phyloP scores from a whole-genome alignment of 306 rosid genomes.

The Aeschynomene evenia region DNA sequence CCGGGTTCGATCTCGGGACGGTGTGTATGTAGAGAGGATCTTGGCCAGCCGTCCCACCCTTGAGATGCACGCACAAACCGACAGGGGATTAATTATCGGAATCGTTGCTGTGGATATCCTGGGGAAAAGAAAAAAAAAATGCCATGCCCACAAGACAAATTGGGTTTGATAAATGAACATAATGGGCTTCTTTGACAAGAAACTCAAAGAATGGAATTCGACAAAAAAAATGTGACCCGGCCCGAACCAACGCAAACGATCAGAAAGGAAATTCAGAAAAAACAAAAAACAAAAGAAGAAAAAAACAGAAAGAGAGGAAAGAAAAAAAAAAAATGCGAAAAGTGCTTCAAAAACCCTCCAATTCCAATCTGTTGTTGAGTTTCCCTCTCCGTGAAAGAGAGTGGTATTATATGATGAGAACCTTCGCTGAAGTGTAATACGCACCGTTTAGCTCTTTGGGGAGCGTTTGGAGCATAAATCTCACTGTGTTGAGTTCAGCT shows the following conservation, averaged over 20 bases:
- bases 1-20: no score
- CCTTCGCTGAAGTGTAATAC: conserved; percentile 18
- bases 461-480: not conserved
- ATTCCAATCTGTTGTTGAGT: conserved; percentile 18
- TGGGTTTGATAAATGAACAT: no score
- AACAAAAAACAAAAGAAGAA: not conserved
- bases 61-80: no score
- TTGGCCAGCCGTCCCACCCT: no score
- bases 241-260: not conserved
- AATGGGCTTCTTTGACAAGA: no score
- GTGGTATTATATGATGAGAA: not conserved
- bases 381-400: conserved; percentile 38
- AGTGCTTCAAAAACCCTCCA: conserved; percentile 38
- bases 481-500: not conserved
- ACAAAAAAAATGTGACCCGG: not conserved
- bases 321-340: no score
- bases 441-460: not conserved
- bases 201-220: no score
- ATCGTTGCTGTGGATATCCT: no score
- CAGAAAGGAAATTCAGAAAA: not conserved
- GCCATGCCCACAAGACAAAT: no score
- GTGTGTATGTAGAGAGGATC: no score
- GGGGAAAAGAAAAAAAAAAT: no score
- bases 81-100: no score
- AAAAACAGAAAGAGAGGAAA: not conserved